phyloP scores from a whole-genome alignment of 2,329 filamentous ascomycete genomes.

The Aspergillus vadensis region DNA sequence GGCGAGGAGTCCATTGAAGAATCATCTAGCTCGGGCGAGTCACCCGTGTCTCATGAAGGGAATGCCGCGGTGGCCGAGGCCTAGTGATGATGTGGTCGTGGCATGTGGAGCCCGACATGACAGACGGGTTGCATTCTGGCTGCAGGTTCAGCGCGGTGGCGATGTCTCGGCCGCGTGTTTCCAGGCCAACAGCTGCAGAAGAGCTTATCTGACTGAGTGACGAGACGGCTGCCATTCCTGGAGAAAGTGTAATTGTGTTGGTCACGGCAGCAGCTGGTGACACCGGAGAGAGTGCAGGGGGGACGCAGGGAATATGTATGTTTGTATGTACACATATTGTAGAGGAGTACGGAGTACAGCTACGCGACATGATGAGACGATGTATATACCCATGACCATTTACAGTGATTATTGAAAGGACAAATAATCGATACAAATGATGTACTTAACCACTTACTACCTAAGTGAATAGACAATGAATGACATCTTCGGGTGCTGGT shows the following conservation, averaged over 20 bases:
- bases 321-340: background rate
- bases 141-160: background rate
- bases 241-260: background rate
- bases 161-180: background rate
- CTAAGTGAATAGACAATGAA: background rate
- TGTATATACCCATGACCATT: background rate
- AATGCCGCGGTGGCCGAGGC: background rate
- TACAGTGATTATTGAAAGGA: background rate
- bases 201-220: background rate
- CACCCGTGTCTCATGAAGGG: background rate
- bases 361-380: background rate
- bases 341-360: background rate
- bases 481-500: conserved; percentile 25
- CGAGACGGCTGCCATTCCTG: background rate
- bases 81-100: background rate
- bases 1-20: conserved; percentile 12
- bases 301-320: background rate
- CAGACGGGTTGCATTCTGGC: background rate
- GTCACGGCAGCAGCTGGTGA: background rate
- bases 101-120: conserved; percentile 3
- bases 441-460: background rate
- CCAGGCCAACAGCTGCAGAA: background rate
- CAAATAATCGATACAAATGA: background rate
- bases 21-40: background rate
- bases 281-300: too few species aligned